Base-by-base conservation (phyloP, 371 early-diverging fungal genomes). In the Mucor mucedo region DNA sequence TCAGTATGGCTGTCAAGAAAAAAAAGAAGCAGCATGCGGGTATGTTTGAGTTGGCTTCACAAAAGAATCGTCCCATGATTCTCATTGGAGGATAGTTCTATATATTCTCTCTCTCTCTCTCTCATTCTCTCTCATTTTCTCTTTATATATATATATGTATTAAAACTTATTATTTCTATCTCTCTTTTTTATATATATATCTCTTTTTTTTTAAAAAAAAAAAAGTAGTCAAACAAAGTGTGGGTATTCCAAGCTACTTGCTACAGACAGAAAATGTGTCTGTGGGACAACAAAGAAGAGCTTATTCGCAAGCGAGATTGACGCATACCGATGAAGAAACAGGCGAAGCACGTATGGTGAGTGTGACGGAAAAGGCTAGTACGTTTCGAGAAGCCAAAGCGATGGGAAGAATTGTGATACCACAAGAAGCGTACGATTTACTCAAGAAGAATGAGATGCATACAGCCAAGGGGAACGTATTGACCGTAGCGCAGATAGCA, bases 11-110 rank as follows among this genome's bases (percentile, higher is more conserved):
- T 40, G 94, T 97, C 28, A 88, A 87, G 67, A 84, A 91, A 59
- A 97, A 97, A 76, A 91, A 92, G 78, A 85, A 86, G 63, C 91
- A 91, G 60, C 97, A 97, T 75, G 95, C 95, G 47, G 97, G 95
- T 72, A 89, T 94, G 89, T 84, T 87, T 68, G 89, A 91, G 58
- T 80, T 96, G 35, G 87, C 91, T 14, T 81, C 86, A 48, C 79
- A 86, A 76, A 91, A 92, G 49, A 97, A 96, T 73, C 78, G 96
- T 35, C 96, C 97, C 28, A 97, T 97, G 97, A 93, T 95, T 60
- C 77, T 91, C 28, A 97, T 97, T 71, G 96, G 96, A 39, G 97
- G 96, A 35, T 96, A 74, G 76, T 50, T 28, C 27, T 41, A 2
- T 35, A 10, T 38, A 35, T 7, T 16, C 21, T 35, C 10, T 35